Percentiles rank a stretch among this genome's conserved stretches.
Evolutionary conservation across 2,329 filamentous ascomycete species (phyloP).

Genomic region (Amphichorda felina): DNA sequence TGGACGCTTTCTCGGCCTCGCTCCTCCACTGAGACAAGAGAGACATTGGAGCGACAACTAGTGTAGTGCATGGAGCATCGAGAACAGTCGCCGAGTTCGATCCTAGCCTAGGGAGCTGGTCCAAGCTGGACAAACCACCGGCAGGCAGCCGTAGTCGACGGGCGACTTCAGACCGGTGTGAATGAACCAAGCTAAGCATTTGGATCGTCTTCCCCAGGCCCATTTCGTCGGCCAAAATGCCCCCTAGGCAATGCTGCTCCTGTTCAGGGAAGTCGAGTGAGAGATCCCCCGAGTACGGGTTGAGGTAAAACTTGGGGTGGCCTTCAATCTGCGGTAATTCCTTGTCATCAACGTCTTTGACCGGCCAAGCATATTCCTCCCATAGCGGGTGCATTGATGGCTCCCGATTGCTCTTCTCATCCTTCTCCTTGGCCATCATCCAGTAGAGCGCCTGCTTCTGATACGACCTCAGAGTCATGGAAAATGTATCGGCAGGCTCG

Average conservation of each 20-base stretch:
- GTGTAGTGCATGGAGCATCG: constrained; percentile 72
- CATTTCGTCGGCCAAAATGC: constrained; percentile 94
- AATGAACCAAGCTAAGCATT: constrained; percentile 88
- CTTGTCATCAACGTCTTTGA: constrained; percentile 76
- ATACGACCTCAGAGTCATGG: constrained; percentile 76
- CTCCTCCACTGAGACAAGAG: constrained; percentile 95
- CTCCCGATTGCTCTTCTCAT: constrained; percentile 58
- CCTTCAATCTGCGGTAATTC: constrained; percentile 53
- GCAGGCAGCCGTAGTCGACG: constrained; percentile 20
- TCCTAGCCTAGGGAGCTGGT: constrained; percentile 50
- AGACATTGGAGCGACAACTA: constrained; percentile 96
- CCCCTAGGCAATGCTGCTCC: constrained; percentile 88
- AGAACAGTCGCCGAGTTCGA: constrained; percentile 45
- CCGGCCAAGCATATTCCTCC: constrained; percentile 91
- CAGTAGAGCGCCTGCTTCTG: constrained; percentile 92
- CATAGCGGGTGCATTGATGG: constrained; percentile 91
- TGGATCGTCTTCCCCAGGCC: constrained; percentile 97
- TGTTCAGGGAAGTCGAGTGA: constrained; percentile 86
- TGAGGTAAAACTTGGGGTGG: constrained; percentile 78
- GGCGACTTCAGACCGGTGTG: constrained; percentile 54
- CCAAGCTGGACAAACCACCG: constrained; percentile 30
- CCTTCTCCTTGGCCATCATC: constrained; percentile 91
- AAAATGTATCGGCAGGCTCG: constrained; percentile 72
- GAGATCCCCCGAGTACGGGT: constrained; percentile 91
- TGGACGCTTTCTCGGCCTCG: constrained; percentile 84